phyloP scores from a whole-genome alignment of 169 alveolate species.

The Eimeria zaria region DNA sequence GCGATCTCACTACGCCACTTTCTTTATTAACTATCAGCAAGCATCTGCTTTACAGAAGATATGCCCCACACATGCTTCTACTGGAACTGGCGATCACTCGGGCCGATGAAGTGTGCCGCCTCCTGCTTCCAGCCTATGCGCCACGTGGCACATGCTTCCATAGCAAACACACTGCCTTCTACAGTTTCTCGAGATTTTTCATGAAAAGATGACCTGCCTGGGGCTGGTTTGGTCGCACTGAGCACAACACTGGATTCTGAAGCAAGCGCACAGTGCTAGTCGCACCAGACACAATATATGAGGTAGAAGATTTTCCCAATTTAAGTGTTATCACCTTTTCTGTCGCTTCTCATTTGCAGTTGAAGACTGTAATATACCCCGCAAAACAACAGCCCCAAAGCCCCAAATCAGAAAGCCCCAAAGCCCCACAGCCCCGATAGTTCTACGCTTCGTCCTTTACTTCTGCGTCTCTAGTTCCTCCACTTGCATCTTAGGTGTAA shows the following conservation, averaged over 20 bases:
- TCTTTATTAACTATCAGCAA: background rate
- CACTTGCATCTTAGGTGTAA: background rate
- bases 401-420: constrained; percentile 3
- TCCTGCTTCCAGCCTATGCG: background rate
- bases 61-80: background rate
- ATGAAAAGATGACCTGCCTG: background rate
- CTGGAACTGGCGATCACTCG: background rate
- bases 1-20: background rate
- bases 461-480: background rate
- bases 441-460: background rate
- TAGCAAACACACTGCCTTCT: background rate
- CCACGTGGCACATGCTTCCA: background rate
- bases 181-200: background rate
- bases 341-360: background rate
- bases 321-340: background rate
- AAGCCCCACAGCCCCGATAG: background rate
- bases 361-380: background rate
- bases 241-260: background rate
- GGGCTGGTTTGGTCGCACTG: background rate
- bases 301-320: background rate
- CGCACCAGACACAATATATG: background rate
- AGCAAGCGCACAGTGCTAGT: background rate
- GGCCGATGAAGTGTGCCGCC: background rate
- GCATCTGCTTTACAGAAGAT: background rate
- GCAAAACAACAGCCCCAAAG: background rate